phyloP scores from a whole-genome alignment of 176 grass and related monocot species.

The Miscanthus lutarioriparius region DNA sequence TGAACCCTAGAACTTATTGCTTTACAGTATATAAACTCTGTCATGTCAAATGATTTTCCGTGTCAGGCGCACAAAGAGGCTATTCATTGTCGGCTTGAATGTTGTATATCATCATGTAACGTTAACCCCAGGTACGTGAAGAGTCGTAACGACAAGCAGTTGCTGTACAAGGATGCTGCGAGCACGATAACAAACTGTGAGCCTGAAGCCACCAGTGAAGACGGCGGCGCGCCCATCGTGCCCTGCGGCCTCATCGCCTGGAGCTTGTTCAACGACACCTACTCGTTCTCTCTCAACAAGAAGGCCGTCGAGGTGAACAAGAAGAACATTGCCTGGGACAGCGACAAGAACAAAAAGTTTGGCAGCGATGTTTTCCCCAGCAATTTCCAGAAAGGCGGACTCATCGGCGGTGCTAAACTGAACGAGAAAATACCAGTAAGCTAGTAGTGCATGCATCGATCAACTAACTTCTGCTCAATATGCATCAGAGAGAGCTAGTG shows the following conservation, averaged over 20 bases:
- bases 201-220: conserved; percentile 54
- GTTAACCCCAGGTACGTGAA: conserved; percentile 64
- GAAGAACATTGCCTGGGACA: conserved; percentile 93
- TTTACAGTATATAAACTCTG: neutral
- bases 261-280: conserved; percentile 96
- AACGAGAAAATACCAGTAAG: conserved; percentile 72
- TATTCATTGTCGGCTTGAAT: neutral
- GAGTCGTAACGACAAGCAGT: conserved; percentile 75
- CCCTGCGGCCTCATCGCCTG: conserved; percentile 93
- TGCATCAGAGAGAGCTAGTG: neutral
- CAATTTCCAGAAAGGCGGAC: conserved; percentile 70
- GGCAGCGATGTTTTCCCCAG: conserved; percentile 76
- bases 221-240: conserved; percentile 63
- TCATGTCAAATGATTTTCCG: neutral
- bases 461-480: neutral
- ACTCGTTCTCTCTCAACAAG: conserved; percentile 61
- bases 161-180: conserved; percentile 36
- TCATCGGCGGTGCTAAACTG: conserved; percentile 70
- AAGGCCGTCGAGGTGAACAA: conserved; percentile 64
- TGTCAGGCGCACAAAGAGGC: too few species aligned
- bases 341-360: conserved; percentile 73
- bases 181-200: conserved; percentile 48
- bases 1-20: conserved; percentile 13
- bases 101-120: neutral
- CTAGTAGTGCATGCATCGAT: neutral